phyloP scores from a whole-genome alignment of 2,329 filamentous ascomycete genomes.

The Fonsecaea erecta region DNA sequence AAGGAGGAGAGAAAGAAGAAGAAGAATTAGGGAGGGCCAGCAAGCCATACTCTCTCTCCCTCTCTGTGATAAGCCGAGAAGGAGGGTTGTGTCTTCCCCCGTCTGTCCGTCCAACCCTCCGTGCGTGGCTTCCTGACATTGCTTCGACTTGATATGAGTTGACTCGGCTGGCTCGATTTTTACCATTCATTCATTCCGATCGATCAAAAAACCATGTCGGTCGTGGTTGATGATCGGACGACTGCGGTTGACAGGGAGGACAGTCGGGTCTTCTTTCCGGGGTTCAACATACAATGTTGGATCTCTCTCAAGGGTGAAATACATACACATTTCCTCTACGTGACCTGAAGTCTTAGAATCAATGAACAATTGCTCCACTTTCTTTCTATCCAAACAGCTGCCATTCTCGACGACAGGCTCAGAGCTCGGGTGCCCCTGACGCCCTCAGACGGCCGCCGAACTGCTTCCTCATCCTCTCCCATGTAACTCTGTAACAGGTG shows the following conservation, averaged over 20 bases:
- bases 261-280: background rate
- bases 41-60: too few species aligned
- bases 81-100: too few species aligned
- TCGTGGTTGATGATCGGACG: background rate
- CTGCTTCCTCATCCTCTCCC: conserved; percentile 30
- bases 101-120: too few species aligned
- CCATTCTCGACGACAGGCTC: conserved; percentile 6
- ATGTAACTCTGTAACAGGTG: conserved; percentile 27
- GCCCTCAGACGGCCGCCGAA: conserved; percentile 23
- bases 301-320: background rate
- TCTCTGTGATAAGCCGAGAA: too few species aligned
- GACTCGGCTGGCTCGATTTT: too few species aligned
- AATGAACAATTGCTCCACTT: background rate
- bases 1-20: too few species aligned
- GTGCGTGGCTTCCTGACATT: too few species aligned
- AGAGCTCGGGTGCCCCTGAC: conserved; percentile 18
- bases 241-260: background rate
- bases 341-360: background rate
- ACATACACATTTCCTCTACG: background rate
- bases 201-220: background rate
- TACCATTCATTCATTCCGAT: background rate
- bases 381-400: background rate
- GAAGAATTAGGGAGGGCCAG: too few species aligned
- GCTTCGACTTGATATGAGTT: background rate
- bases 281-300: background rate